Percentiles rank a stretch among this genome's conserved stretches.
phyloP scores from a whole-genome alignment of 1,284 basidiomycete species.

The Cryptococcus sp. region DNA sequence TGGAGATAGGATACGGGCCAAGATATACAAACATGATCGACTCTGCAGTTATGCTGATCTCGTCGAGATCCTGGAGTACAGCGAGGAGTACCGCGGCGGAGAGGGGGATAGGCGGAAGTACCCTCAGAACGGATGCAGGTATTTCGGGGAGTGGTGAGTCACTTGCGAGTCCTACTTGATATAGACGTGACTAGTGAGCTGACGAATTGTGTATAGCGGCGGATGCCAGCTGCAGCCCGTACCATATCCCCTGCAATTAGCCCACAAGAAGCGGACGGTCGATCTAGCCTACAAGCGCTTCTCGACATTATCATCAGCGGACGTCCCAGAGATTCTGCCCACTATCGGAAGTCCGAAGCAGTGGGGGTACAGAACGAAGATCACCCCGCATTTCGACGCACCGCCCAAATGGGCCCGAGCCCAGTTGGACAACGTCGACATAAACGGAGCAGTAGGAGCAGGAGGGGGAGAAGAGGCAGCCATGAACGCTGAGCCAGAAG shows the following conservation, averaged over 20 bases:
- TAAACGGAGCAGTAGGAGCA: slow-evolving; percentile 32
- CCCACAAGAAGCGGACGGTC: slow-evolving; percentile 84
- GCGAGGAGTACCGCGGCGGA: slow-evolving; percentile 66
- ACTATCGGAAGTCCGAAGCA: slow-evolving; percentile 86
- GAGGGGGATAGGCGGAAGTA: slow-evolving; percentile 47
- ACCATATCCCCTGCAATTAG: slow-evolving; percentile 80
- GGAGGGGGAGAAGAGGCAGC: slow-evolving; percentile 26
- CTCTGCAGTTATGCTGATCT: slow-evolving; percentile 77
- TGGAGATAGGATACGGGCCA: slow-evolving; percentile 71
- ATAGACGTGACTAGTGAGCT: neutral
- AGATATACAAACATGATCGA: slow-evolving; percentile 64
- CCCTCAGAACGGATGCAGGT: slow-evolving; percentile 64
- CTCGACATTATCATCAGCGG: slow-evolving; percentile 59
- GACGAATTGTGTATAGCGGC: slow-evolving; percentile 27
- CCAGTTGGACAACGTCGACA: slow-evolving; percentile 10
- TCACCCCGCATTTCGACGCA: slow-evolving; percentile 93
- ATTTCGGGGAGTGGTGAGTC: slow-evolving; percentile 74
- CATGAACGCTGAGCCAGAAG: slow-evolving; percentile 41
- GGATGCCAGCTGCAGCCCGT: slow-evolving; percentile 68
- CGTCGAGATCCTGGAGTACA: slow-evolving; percentile 67
- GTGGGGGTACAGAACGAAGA: slow-evolving; percentile 92
- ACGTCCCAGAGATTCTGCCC: slow-evolving; percentile 68
- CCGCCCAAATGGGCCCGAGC: slow-evolving; percentile 59
- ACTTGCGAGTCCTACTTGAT: neutral
- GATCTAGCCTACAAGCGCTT: slow-evolving; percentile 80